Conservation (phyloP, 352 stramenopile genomes). For the Phytophthora colocasiae region DNA sequence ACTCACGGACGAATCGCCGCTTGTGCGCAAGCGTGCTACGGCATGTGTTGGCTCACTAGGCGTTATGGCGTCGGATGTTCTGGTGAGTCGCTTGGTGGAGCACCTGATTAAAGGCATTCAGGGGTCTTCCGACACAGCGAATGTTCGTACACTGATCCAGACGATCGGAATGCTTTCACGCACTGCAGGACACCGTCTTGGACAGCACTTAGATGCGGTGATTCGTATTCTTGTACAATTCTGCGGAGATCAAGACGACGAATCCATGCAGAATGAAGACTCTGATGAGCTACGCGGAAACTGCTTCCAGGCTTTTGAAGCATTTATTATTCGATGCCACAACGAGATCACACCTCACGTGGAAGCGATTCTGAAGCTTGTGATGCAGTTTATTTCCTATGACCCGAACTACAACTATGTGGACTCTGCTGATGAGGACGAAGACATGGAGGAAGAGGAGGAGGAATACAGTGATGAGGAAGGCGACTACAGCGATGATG, state of each 20-base stretch:
- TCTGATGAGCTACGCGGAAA: constrained; percentile 97
- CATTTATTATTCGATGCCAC: constrained; percentile 96
- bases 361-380: constrained; percentile 90
- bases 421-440: constrained; percentile 92
- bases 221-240: constrained; percentile 97
- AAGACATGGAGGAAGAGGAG: constrained; percentile 86
- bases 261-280: constrained; percentile 93
- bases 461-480: constrained; percentile 86
- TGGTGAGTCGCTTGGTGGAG: constrained; percentile 95
- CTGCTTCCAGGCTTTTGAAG: constrained; percentile 98
- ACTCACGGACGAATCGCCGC: constrained; percentile 80
- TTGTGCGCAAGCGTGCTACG: constrained; percentile 96
- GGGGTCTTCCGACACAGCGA: constrained; percentile 60
- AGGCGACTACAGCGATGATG: constrained; percentile 93
- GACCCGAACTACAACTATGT: constrained; percentile 99
- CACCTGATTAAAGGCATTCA: constrained; percentile 93
- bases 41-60: constrained; percentile 95
- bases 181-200: constrained; percentile 95
- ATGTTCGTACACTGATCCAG: constrained; percentile 95
- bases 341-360: constrained; percentile 96
- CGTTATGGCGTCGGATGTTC: constrained; percentile 94
- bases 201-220: constrained; percentile 95
- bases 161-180: constrained; percentile 97
- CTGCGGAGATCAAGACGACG: constrained; percentile 92
- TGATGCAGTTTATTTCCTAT: constrained; percentile 96